Base-by-base conservation (phyloP, 352 stramenopile genomes). In the Globisporangium cylindrosporum region DNA sequence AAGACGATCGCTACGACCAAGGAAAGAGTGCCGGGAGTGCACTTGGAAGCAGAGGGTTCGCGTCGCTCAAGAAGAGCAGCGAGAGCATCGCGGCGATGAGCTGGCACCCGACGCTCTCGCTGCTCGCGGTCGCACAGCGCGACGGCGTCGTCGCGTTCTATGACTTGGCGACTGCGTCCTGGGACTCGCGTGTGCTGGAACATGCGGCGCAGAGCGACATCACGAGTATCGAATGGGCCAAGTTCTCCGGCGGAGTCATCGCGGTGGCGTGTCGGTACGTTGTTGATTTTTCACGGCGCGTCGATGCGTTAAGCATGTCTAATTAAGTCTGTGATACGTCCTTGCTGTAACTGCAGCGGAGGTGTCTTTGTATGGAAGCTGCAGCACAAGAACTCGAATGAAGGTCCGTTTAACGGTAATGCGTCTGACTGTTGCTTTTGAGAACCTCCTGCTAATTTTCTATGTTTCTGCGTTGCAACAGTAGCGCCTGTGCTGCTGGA, bases 311-410 rank as follows among this genome's bases (percentile, higher is more conserved):
- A 7, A 8, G 6, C 14, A 48, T 48, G 41, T 48, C 41, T 20
- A 48, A 48, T 18, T 1, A 48, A 48, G 14, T 48, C 14, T 48
- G 20, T n/a, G 41, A 20, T 48, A n/a, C 5, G 14, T 14, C 5
- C 41, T 29, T 49, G 10, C 36, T 53, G 24, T 64, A 20, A 15
- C 12, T 1, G 38, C 63, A 86, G 80, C 46, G 80, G 75, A 2
- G 86, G 84, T 0, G 65, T 93, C 2, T 86, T 92, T 36, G 32
- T 92, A 55, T 94, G 86, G 86, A 91, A 91, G 32, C 59, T 93
- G 3, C 61, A 74, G 25, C 38, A 48, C 63, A 89, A 80, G 57
- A 80, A 73, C 46, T 53, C 69, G n/a, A 25, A 68, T 1, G 72
- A 80, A 64, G 41, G 41, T 48, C n/a, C 12, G 41, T 48, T 48